Evolutionary conservation across 2,329 filamentous ascomycete genomes (phyloP).

Genomic region (Phyllosticta paracitricarpa): DNA sequence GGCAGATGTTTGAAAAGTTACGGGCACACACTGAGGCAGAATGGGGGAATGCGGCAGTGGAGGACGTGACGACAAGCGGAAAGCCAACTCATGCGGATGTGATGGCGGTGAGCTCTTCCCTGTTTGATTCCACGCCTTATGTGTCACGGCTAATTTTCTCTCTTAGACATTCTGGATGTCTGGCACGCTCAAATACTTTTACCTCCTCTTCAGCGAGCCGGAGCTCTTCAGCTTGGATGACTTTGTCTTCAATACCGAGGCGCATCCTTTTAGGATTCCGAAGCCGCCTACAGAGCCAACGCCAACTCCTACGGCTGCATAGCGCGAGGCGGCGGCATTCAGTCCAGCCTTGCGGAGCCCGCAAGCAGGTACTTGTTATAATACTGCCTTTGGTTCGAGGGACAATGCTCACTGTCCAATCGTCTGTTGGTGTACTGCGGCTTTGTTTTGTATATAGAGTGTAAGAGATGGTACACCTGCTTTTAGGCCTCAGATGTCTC

Average conservation of each 20-base stretch:
- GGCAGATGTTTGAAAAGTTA: constrained; percentile 42
- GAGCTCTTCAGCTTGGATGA: constrained; percentile 35
- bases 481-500: too few species aligned
- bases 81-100: constrained; percentile 30
- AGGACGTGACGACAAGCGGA: constrained; percentile 30
- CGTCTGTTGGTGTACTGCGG: too few species aligned
- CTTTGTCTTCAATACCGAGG: constrained; percentile 39
- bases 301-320: neutral
- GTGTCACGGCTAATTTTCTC: constrained; percentile 5
- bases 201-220: constrained; percentile 36
- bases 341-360: neutral
- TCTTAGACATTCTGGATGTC: constrained; percentile 38
- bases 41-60: constrained; percentile 36
- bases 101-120: constrained; percentile 30
- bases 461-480: too few species aligned
- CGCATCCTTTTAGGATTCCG: constrained; percentile 34
- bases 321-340: neutral
- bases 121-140: neutral
- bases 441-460: too few species aligned
- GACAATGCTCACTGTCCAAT: too few species aligned
- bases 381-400: too few species aligned
- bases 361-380: too few species aligned
- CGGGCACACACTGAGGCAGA: constrained; percentile 32
- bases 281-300: neutral
- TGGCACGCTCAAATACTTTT: constrained; percentile 42